A percentile compares a stretch with the other conserved stretches of the same genome.
phyloP scores from a whole-genome alignment of 225 moss, liverwort and hornwort genomes.

The Bryum argenteum region DNA sequence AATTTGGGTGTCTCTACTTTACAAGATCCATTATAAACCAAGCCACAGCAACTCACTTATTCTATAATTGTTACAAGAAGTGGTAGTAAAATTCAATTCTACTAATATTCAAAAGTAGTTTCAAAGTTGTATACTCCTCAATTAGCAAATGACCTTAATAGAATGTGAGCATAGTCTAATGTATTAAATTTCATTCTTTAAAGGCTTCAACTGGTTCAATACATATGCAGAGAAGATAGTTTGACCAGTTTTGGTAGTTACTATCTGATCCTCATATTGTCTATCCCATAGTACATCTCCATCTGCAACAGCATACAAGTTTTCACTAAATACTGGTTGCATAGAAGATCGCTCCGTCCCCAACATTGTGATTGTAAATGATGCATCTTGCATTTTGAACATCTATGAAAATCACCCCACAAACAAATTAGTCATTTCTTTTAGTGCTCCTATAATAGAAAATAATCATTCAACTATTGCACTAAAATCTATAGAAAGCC shows the following conservation, averaged over 20 bases:
- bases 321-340: constrained; percentile 68
- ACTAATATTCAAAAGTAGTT: no score
- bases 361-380: constrained; percentile 55
- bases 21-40: no score
- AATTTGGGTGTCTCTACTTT: no score
- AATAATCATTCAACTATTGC: not conserved
- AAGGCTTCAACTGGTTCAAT: constrained; percentile 49
- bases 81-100: no score
- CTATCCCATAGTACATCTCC: constrained; percentile 65
- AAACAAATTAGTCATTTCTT: not conserved
- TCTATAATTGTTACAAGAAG: no score
- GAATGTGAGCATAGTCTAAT: not conserved
- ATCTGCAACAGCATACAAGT: constrained; percentile 57
- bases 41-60: no score
- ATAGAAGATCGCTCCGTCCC: constrained; percentile 65
- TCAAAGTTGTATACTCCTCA: no score
- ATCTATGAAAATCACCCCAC: constrained; percentile 32
- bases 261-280: constrained; percentile 67
- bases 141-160: no score
- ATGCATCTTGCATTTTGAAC: constrained; percentile 53
- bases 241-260: constrained; percentile 36
- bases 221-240: constrained; percentile 39
- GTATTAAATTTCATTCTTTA: not conserved
- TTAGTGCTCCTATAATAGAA: not conserved
- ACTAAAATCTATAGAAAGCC: no score